Conservation (phyloP, 1,139 yeast species). For the Yamadazyma trypodendri region DNA sequence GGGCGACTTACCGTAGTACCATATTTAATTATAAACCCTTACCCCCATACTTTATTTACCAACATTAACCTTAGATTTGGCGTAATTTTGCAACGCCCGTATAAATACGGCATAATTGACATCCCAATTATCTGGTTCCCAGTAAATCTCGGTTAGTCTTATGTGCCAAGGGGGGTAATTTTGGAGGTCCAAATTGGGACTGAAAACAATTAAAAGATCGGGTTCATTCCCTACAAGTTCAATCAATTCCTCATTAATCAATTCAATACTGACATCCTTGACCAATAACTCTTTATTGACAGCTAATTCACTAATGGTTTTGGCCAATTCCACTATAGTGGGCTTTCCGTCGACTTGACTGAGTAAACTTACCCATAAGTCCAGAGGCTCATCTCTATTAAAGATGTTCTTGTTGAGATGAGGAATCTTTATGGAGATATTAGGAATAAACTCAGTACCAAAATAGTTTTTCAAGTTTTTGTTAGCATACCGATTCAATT, state of each 20-base stretch:
- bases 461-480: conserved; percentile 69
- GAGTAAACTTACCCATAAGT: conserved; percentile 64
- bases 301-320: conserved; percentile 79
- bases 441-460: conserved; percentile 70
- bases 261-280: conserved; percentile 67
- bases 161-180: conserved; percentile 99
- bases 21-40: conserved; percentile 3
- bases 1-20: background rate
- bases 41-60: too few relatives aligned
- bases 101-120: conserved; percentile 84
- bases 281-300: conserved; percentile 58
- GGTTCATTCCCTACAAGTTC: conserved; percentile 89
- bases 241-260: conserved; percentile 71
- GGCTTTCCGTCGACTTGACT: conserved; percentile 85
- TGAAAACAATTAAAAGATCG: conserved; percentile 78
- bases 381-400: conserved; percentile 36
- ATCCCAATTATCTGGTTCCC: conserved; percentile 80
- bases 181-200: conserved; percentile 83
- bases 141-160: conserved; percentile 82
- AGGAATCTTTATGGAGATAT: conserved; percentile 58
- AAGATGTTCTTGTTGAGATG: conserved; percentile 53
- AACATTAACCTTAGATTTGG: conserved; percentile 80
- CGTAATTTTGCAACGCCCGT: conserved; percentile 76
- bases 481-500: conserved; percentile 57
- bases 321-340: conserved; percentile 83